A percentile compares a stretch with the other conserved stretches of the same genome.
phyloP scores from a whole-genome alignment of 352 stramenopile species.

The Phytophthora pinifolia region DNA sequence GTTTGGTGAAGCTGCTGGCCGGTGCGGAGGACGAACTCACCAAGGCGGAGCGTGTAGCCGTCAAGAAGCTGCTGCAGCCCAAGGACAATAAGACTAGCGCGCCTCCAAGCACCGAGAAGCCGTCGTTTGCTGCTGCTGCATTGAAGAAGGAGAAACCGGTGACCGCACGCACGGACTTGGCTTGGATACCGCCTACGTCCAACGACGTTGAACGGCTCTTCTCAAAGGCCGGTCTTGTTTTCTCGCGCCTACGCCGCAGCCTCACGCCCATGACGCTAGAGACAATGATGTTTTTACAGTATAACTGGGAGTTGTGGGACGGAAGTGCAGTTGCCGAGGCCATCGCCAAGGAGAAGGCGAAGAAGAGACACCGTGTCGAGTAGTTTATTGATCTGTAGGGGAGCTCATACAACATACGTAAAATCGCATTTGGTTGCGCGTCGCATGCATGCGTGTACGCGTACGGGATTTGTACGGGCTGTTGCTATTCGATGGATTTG shows the following conservation, averaged over 20 bases:
- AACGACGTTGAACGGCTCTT: slow-evolving; percentile 6
- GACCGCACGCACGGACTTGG: not conserved
- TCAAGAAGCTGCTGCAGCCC: not conserved
- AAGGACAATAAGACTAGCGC: too few species aligned
- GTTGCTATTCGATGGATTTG: too few species aligned
- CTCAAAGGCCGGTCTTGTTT: slow-evolving; percentile 7
- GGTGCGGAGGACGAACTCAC: not conserved
- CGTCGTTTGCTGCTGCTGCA: slow-evolving; percentile 3
- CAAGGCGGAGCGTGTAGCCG: not conserved
- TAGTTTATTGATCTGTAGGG: too few species aligned
- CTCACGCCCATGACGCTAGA: slow-evolving; percentile 7
- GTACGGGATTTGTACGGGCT: too few species aligned
- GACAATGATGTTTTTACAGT: slow-evolving; percentile 3
- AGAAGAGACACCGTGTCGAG: too few species aligned
- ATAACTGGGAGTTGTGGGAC: slow-evolving; percentile 5
- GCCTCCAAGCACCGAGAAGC: too few species aligned
- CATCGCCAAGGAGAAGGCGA: too few species aligned
- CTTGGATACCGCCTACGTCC: slow-evolving; percentile 1
- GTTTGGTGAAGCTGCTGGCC: slow-evolving; percentile 1
- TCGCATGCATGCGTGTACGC: too few species aligned
- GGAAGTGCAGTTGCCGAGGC: too few species aligned
- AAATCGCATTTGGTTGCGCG: too few species aligned
- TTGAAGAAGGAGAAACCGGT: not conserved
- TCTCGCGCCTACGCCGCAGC: slow-evolving; percentile 4
- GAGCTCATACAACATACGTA: too few species aligned